phyloP scores from a whole-genome alignment of 345 rosid species.

The Populus nigra region DNA sequence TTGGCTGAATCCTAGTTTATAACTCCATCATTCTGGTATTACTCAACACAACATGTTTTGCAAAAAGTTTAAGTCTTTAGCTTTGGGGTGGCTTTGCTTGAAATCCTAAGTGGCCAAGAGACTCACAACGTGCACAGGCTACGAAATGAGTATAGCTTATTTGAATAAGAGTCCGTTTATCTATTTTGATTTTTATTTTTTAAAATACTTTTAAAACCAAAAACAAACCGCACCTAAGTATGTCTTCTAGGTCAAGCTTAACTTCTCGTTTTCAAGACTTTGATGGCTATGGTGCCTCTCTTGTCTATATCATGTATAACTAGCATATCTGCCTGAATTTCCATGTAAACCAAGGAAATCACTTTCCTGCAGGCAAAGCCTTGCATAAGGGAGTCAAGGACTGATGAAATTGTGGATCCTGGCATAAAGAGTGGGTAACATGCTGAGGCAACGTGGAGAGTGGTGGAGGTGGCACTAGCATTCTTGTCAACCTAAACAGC shows the following conservation, averaged over 20 bases:
- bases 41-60: slow-evolving; percentile 64
- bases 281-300: no score
- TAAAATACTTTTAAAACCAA: no score
- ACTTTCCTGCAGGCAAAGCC: slow-evolving; percentile 50
- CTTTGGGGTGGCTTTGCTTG: slow-evolving; percentile 65
- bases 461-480: slow-evolving; percentile 67
- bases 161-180: slow-evolving; percentile 48
- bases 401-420: slow-evolving; percentile 68
- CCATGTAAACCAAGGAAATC: slow-evolving; percentile 14
- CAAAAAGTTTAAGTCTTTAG: slow-evolving; percentile 65
- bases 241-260: not conserved
- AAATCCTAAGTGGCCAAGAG: slow-evolving; percentile 58
- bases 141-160: slow-evolving; percentile 61
- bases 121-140: slow-evolving; percentile 66
- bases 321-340: not conserved
- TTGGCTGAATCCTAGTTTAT: not conserved
- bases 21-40: slow-evolving; percentile 43
- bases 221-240: slow-evolving; percentile 3
- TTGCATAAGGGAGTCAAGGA: slow-evolving; percentile 55
- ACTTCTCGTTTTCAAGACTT: not conserved
- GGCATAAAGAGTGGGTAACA: slow-evolving; percentile 60
- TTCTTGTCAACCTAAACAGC: slow-evolving; percentile 18
- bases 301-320: not conserved
- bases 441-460: slow-evolving; percentile 78
- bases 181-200: no score